Conservation (phyloP, 257 asterid species). For the Solanum medicagineum region DNA sequence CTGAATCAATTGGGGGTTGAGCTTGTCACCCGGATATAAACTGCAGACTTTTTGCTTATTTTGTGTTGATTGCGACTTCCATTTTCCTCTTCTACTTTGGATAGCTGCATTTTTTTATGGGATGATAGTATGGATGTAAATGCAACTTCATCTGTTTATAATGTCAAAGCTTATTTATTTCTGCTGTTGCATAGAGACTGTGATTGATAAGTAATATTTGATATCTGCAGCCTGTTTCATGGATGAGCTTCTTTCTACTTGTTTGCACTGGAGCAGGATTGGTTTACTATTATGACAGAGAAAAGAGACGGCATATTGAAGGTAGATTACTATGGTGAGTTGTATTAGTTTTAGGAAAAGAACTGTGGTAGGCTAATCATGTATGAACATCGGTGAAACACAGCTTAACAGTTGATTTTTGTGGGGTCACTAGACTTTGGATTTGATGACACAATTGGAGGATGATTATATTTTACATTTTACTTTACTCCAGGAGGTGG, state of each 20-base stretch:
- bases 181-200: background rate
- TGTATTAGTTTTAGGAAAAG: constrained; percentile 5
- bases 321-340: constrained; percentile 70
- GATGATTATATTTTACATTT: background rate
- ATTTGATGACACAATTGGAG: background rate
- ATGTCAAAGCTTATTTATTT: background rate
- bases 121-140: too few species aligned
- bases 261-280: constrained; percentile 75
- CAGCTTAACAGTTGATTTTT: background rate
- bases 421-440: background rate
- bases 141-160: background rate
- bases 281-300: constrained; percentile 69
- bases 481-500: too few species aligned
- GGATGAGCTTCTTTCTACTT: constrained; percentile 79
- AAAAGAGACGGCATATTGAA: constrained; percentile 75
- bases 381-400: background rate
- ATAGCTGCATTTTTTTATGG: background rate
- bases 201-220: background rate
- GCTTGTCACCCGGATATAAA: background rate
- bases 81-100: background rate
- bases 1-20: background rate
- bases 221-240: constrained; percentile 66
- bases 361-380: background rate
- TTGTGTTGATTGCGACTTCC: background rate
- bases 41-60: background rate